phyloP scores from a whole-genome alignment of 345 rosid species.

The Eucalyptus erythrocorys region DNA sequence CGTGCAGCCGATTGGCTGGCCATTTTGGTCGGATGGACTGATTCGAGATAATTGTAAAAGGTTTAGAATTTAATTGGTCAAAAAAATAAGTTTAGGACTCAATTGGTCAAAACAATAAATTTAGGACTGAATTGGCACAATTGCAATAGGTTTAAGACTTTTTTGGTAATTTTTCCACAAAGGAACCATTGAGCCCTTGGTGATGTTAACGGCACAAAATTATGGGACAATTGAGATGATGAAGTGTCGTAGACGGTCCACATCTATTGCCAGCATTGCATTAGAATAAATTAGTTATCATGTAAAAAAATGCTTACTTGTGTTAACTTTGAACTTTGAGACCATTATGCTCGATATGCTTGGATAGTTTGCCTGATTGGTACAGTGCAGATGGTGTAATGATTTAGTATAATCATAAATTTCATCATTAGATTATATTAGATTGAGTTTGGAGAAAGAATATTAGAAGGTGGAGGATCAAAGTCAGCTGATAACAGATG shows the following conservation, averaged over 20 bases:
- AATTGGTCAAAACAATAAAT: too few relatives aligned
- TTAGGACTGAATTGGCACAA: too few relatives aligned
- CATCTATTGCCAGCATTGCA: not conserved
- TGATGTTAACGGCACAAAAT: not conserved
- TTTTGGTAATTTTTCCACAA: too few relatives aligned
- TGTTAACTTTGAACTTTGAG: not conserved
- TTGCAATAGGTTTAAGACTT: too few relatives aligned
- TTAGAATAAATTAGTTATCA: not conserved
- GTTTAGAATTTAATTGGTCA: too few relatives aligned
- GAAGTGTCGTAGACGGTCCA: not conserved
- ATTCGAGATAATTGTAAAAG: too few relatives aligned
- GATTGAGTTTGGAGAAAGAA: not conserved
- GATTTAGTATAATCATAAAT: not conserved
- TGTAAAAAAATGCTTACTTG: not conserved
- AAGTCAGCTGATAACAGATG: not conserved
- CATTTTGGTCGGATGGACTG: too few relatives aligned
- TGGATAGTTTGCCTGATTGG: not conserved
- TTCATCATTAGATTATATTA: not conserved
- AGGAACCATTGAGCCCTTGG: not conserved
- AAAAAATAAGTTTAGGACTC: too few relatives aligned
- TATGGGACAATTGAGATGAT: not conserved
- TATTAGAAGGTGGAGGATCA: not conserved
- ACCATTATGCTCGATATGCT: not conserved
- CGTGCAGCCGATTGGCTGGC: too few relatives aligned
- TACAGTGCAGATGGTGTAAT: not conserved